Evolutionary conservation across 2,329 filamentous ascomycete species (phyloP).

Genomic region (Phoma sp.): DNA sequence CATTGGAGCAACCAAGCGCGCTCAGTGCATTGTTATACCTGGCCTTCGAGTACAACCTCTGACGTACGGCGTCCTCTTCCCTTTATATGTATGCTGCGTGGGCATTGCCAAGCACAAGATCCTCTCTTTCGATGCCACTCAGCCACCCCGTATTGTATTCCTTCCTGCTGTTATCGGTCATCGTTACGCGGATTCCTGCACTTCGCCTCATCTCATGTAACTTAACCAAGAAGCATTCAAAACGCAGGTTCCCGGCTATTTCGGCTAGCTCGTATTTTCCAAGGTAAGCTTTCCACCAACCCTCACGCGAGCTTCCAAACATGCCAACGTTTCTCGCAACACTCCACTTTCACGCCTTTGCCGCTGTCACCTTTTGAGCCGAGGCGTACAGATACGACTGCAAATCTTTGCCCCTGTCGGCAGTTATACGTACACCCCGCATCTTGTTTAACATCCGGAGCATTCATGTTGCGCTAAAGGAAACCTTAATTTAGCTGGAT

Average conservation of each 20-base stretch:
- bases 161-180: neutral
- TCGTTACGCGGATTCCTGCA: neutral
- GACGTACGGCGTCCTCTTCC: neutral
- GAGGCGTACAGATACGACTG: neutral
- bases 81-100: neutral
- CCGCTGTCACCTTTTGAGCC: neutral
- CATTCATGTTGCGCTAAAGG: neutral
- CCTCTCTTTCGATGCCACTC: neutral
- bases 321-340: neutral
- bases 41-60: neutral
- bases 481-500: conserved; percentile 9
- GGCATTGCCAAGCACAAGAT: neutral
- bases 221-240: neutral
- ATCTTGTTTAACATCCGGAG: neutral
- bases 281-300: conserved; percentile 17
- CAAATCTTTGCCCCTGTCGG: conserved; percentile 8
- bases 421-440: conserved; percentile 5
- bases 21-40: neutral
- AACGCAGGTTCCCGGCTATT: neutral
- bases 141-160: neutral
- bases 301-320: neutral
- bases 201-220: neutral
- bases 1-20: neutral
- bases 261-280: neutral
- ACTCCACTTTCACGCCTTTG: neutral